Conservation (phyloP, 2,329 filamentous ascomycete species). For the Phyllosticta citriasiana region DNA sequence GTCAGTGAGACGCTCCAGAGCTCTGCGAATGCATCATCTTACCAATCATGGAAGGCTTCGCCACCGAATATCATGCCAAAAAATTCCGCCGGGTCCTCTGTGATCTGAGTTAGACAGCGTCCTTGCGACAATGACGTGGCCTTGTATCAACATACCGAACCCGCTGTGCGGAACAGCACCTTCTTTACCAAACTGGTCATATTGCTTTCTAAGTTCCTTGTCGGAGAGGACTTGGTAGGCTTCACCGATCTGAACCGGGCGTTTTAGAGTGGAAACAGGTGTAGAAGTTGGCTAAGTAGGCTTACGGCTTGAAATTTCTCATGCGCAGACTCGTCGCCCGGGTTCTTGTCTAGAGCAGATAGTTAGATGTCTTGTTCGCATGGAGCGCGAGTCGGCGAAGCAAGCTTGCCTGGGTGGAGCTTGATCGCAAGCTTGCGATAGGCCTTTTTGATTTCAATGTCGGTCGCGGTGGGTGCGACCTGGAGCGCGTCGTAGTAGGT, state of each 20-base stretch:
- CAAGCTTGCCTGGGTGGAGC: conserved; percentile 65
- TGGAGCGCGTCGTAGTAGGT: conserved; percentile 80
- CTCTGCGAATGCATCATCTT: conserved; percentile 3
- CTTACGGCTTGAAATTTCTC: conserved; percentile 82
- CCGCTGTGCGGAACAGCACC: conserved; percentile 81
- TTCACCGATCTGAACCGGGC: conserved; percentile 48
- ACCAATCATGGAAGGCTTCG: conserved; percentile 84
- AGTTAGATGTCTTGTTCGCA: conserved; percentile 7
- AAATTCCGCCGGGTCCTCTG: conserved; percentile 88
- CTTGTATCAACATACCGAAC: conserved; percentile 50
- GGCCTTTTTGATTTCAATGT: conserved; percentile 93
- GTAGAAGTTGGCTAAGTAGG: conserved; percentile 6
- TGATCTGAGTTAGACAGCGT: background rate
- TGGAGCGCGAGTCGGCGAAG: background rate
- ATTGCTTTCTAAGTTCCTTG: conserved; percentile 74
- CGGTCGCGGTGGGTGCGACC: conserved; percentile 73
- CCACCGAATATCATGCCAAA: conserved; percentile 98
- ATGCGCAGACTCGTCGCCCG: conserved; percentile 86
- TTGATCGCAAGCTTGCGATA: conserved; percentile 87
- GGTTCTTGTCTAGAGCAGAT: conserved; percentile 72
- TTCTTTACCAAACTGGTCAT: conserved; percentile 97
- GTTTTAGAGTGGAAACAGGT: conserved; percentile 9
- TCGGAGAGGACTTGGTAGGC: conserved; percentile 79
- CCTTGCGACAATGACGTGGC: background rate
- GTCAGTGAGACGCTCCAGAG: conserved; percentile 2